Conservation (phyloP, 2,329 filamentous ascomycete species). For the Ploettnerulaceae sp. region DNA sequence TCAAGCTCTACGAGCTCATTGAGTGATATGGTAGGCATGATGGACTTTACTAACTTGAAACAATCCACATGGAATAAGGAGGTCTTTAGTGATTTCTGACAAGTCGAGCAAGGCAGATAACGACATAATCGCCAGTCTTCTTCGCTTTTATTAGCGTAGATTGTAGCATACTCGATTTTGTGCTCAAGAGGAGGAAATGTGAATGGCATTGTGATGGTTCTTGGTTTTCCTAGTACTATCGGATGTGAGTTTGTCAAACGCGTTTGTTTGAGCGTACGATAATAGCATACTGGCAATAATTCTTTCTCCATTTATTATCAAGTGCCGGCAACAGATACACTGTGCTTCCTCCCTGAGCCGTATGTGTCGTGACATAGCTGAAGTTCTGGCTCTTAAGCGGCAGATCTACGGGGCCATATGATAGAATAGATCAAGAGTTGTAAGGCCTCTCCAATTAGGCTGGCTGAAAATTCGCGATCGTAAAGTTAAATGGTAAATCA, state of each 20-base stretch:
- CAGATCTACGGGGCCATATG: background rate
- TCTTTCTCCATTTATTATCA: background rate
- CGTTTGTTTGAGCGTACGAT: background rate
- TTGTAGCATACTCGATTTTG: background rate
- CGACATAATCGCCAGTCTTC: constrained; percentile 2
- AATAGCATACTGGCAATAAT: background rate
- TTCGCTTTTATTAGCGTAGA: constrained; percentile 1
- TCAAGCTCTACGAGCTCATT: background rate
- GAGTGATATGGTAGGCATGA: constrained; percentile 1
- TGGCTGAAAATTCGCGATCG: too few species aligned
- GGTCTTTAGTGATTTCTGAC: background rate
- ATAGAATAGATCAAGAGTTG: background rate
- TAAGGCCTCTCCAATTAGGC: too few species aligned
- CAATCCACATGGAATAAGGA: constrained; percentile 3
- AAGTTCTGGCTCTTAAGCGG: background rate
- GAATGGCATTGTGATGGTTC: background rate
- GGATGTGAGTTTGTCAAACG: background rate
- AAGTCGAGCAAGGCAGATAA: background rate
- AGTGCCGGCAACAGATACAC: background rate
- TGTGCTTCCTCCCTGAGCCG: background rate
- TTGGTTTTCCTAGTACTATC: background rate
- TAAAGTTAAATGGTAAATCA: too few species aligned
- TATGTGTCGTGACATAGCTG: background rate
- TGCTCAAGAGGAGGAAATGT: background rate
- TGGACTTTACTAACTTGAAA: constrained; percentile 1